Evolutionary conservation across 768 basidiomycete species (phyloP).

Genomic region (Gautieria morchelliformis): DNA sequence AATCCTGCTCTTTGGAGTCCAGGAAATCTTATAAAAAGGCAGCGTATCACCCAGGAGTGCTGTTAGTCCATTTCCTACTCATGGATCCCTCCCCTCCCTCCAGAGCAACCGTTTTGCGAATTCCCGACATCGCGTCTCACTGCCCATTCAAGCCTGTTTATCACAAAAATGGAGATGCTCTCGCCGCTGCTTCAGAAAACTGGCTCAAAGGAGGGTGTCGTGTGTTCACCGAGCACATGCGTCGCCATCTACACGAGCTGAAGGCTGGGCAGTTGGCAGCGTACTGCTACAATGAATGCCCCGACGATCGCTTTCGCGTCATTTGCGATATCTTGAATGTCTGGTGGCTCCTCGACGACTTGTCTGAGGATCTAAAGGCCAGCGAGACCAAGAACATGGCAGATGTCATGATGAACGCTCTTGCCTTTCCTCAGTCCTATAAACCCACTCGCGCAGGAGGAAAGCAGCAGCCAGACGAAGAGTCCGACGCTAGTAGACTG

Average conservation of each 20-base stretch:
- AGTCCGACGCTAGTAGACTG: constrained; percentile 20
- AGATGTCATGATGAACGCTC: constrained; percentile 21
- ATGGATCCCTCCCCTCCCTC: constrained; percentile 11
- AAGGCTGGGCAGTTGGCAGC: constrained; percentile 61
- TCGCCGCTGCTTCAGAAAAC: constrained; percentile 36
- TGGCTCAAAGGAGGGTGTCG: constrained; percentile 42
- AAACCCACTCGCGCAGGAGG: constrained; percentile 9
- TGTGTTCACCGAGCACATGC: constrained; percentile 24
- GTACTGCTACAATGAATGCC: constrained; percentile 48
- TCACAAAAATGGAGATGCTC: constrained; percentile 34
- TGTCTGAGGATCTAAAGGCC: constrained; percentile 23
- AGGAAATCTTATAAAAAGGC: too few relatives aligned
- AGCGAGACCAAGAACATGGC: constrained; percentile 12
- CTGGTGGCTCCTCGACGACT: constrained; percentile 33
- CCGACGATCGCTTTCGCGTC: constrained; percentile 47
- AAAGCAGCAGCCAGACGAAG: constrained; percentile 18
- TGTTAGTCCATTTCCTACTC: too few relatives aligned
- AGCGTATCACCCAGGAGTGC: too few relatives aligned
- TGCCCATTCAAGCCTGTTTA: constrained; percentile 37
- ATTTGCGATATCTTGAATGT: constrained; percentile 57
- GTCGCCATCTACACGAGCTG: constrained; percentile 36
- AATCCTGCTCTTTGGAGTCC: too few relatives aligned
- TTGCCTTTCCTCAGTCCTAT: constrained; percentile 18
- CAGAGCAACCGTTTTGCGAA: constrained; percentile 44
- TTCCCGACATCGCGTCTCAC: constrained; percentile 18